These are phyloP conservation scores for Glomus cerebriforme DNA, from an alignment of 192 early-diverging fungal species.

Conservation along the genomic window DNA sequence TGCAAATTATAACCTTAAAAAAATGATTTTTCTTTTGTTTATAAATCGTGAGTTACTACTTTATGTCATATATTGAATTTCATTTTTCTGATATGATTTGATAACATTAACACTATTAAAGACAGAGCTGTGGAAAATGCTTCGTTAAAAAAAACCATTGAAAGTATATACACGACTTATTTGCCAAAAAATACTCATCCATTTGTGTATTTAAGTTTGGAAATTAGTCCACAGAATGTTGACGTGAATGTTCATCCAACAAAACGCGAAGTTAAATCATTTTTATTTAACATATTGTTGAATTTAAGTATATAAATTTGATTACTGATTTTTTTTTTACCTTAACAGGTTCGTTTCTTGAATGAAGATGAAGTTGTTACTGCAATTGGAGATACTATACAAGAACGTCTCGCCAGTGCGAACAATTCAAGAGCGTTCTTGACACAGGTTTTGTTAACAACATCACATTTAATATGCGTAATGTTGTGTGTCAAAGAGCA, in stretches of 20 bases:
- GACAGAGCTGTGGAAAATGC: constrained; percentile 84
- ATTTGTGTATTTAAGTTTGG: constrained; percentile 90
- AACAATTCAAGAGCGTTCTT: constrained; percentile 76
- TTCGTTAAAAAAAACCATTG: constrained; percentile 79
- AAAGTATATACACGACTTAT: constrained; percentile 75
- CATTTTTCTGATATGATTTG: background rate
- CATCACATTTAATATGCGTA: too few relatives aligned
- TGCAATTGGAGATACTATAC: constrained; percentile 67
- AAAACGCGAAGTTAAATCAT: constrained; percentile 71
- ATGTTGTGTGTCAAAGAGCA: too few relatives aligned
- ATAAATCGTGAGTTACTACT: constrained; percentile 78
- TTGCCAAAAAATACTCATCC: constrained; percentile 88
- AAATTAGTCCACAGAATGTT: constrained; percentile 83
- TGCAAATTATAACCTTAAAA: constrained; percentile 85
- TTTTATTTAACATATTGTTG: background rate
- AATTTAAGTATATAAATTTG: background rate
- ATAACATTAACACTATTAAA: constrained; percentile 39
- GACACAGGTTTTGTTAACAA: constrained; percentile 53
- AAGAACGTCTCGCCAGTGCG: constrained; percentile 64
- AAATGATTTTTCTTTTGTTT: constrained; percentile 85
- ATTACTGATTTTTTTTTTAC: background rate
- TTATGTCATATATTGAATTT: background rate
- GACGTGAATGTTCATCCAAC: constrained; percentile 99
- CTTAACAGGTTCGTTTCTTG: constrained; percentile 79
- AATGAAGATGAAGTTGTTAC: constrained; percentile 85